Evolutionary conservation across 176 grass and related monocot species (phyloP).

Genomic region (Carex pumila): DNA sequence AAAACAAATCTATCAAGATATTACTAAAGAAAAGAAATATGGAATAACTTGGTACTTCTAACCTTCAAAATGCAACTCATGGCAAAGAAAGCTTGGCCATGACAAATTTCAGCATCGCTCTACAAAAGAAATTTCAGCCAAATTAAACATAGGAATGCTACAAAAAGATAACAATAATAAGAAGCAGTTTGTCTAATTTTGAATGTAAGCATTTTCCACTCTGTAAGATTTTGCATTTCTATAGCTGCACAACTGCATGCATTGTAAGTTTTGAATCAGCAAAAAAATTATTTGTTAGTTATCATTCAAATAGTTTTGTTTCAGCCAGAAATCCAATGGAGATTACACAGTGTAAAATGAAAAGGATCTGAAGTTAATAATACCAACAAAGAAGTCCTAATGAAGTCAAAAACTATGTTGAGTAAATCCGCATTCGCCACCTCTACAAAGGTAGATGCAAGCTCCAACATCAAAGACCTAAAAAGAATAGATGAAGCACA

Average conservation of each 20-base stretch:
- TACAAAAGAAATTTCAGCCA: conserved; percentile 33
- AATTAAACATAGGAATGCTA: conserved; percentile 4
- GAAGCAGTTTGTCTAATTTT: background rate
- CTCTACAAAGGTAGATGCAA: conserved; percentile 54
- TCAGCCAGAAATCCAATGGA: background rate
- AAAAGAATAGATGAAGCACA: background rate
- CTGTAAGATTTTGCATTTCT: background rate
- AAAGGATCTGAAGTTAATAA: conserved; percentile 7
- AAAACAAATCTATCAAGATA: background rate
- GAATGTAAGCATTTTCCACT: background rate
- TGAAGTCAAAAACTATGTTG: conserved; percentile 74
- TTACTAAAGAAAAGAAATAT: conserved; percentile 2
- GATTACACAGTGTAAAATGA: background rate
- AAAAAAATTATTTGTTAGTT: background rate
- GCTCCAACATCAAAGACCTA: conserved; percentile 31
- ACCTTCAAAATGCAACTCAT: conserved; percentile 91
- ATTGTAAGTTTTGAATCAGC: background rate
- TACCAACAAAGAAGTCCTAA: conserved; percentile 82
- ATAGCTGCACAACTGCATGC: background rate
- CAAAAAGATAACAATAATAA: background rate
- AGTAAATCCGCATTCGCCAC: conserved; percentile 49
- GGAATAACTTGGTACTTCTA: conserved; percentile 7
- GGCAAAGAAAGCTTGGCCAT: conserved; percentile 52
- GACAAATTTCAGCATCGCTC: conserved; percentile 47
- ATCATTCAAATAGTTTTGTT: background rate